Conservation (phyloP, 169 alveolate species). For the Babesia bigemina region DNA sequence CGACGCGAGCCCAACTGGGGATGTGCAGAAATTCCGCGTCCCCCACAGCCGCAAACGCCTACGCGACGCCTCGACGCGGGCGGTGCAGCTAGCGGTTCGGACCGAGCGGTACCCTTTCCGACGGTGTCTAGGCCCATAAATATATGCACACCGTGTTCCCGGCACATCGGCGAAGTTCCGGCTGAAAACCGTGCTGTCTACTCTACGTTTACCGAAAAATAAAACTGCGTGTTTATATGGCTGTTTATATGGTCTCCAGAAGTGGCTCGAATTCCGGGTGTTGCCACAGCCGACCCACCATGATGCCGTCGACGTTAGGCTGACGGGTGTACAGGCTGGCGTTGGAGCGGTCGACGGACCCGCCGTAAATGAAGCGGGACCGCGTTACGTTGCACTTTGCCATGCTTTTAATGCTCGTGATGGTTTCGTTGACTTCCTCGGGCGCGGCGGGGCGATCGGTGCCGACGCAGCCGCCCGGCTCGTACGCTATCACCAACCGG, state of each 20-base stretch:
- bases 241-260: constrained; percentile 5
- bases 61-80: neutral
- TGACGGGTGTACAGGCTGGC: constrained; percentile 20
- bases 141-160: no score
- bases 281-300: constrained; percentile 59
- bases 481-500: constrained; percentile 56
- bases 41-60: neutral
- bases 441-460: constrained; percentile 52
- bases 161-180: no score
- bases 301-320: constrained; percentile 47
- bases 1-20: constrained; percentile 54
- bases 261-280: constrained; percentile 8
- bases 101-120: no score
- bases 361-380: constrained; percentile 47
- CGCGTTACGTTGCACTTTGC: neutral
- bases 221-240: neutral
- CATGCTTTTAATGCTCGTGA: constrained; percentile 7
- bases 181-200: no score
- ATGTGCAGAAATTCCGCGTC: neutral
- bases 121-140: no score
- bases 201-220: no score
- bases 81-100: no score
- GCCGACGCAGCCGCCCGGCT: constrained; percentile 50
- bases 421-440: constrained; percentile 26
- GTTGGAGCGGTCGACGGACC: constrained; percentile 33